Percentiles rank a stretch among this genome's conserved stretches.
Evolutionary conservation across 192 early-diverging fungal genomes (phyloP).

Genomic region (Oehlia diaphana): DNA sequence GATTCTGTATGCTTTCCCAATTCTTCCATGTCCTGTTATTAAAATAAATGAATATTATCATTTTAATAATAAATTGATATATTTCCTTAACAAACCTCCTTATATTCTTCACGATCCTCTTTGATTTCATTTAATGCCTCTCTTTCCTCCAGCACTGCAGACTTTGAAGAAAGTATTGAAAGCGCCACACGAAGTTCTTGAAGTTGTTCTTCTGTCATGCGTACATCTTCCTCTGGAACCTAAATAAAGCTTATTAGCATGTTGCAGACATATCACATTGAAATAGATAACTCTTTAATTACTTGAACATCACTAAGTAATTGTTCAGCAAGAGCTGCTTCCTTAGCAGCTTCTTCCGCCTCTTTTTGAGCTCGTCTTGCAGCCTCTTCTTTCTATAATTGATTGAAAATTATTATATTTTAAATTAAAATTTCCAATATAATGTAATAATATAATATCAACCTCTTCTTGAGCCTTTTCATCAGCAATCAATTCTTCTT

Average conservation of each 20-base stretch:
- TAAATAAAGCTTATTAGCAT: background rate
- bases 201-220: constrained; percentile 57
- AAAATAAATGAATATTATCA: background rate
- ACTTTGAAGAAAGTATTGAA: constrained; percentile 54
- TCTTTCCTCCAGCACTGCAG: constrained; percentile 61
- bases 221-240: constrained; percentile 40
- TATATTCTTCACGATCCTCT: constrained; percentile 62
- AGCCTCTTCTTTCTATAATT: constrained; percentile 55
- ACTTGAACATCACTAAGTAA: background rate
- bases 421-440: too few relatives aligned
- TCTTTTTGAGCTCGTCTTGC: constrained; percentile 61
- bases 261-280: too few relatives aligned
- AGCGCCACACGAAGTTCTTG: constrained; percentile 60
- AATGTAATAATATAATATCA: too few relatives aligned
- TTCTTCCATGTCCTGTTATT: constrained; percentile 52
- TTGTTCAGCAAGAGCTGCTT: constrained; percentile 23
- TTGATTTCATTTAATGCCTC: constrained; percentile 62
- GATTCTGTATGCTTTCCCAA: constrained; percentile 51
- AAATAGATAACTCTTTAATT: background rate
- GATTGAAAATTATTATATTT: too few relatives aligned
- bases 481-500: constrained; percentile 95
- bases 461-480: constrained; percentile 83
- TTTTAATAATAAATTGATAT: background rate
- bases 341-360: constrained; percentile 49
- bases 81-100: constrained; percentile 38